Percentiles rank a stretch among this genome's conserved stretches.
These are phyloP conservation scores for Dalbergia oliveri DNA, from an alignment of 306 rosid genomes.

Conservation along the genomic window DNA sequence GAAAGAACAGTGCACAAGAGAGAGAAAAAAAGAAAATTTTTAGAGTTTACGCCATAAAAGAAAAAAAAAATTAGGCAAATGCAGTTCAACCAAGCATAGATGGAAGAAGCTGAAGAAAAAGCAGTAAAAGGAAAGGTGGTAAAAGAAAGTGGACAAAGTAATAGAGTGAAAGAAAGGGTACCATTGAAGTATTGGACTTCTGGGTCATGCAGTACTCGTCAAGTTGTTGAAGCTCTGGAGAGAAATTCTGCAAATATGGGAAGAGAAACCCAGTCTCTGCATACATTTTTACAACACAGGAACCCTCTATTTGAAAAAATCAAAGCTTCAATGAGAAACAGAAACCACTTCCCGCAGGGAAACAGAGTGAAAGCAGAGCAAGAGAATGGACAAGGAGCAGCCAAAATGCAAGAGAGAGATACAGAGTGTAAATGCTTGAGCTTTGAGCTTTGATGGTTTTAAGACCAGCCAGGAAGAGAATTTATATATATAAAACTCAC, in stretches of 20 bases:
- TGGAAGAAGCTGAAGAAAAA: constrained; percentile 19
- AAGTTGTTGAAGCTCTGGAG: constrained; percentile 77
- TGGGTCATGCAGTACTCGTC: constrained; percentile 79
- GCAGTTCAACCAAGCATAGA: constrained; percentile 53
- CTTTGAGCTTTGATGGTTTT: constrained; percentile 40
- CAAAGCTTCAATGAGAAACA: constrained; percentile 39
- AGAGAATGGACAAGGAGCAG: constrained; percentile 40
- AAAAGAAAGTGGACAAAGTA: constrained; percentile 4
- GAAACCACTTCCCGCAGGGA: neutral
- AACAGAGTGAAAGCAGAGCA: constrained; percentile 31
- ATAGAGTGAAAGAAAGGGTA: constrained; percentile 40
- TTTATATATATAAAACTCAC: constrained; percentile 52
- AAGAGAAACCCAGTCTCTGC: constrained; percentile 78
- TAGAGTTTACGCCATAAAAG: neutral
- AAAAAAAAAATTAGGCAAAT: constrained; percentile 47
- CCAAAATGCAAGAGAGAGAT: constrained; percentile 29
- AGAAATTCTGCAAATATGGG: constrained; percentile 74
- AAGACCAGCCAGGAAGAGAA: constrained; percentile 50
- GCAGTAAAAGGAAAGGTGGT: neutral
- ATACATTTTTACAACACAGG: constrained; percentile 64
- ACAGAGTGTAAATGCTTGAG: constrained; percentile 18
- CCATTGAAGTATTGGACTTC: constrained; percentile 75
- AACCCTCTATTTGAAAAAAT: constrained; percentile 18
- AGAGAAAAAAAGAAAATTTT: neutral
- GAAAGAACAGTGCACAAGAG: neutral